Base-by-base conservation (phyloP, 495 filamentous ascomycete species). In the Penicillium robsamsonii region DNA sequence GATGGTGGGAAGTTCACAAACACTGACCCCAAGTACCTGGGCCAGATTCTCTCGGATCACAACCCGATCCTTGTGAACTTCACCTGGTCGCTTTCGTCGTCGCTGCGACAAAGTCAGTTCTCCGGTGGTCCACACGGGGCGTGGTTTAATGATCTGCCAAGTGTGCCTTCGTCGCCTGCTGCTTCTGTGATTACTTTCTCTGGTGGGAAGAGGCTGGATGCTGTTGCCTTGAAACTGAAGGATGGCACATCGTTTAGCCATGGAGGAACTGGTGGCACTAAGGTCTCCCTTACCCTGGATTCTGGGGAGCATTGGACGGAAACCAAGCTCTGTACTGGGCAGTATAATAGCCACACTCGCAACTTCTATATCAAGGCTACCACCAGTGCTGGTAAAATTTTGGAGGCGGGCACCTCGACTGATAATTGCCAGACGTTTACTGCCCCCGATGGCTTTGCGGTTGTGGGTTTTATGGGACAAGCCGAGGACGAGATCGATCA, bases 401-500 rank as follows among this genome's bases (percentile, higher is more conserved):
- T 87, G 18, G 67, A 64, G 11, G 69, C 76, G 0, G 84, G 82
- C 0, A 79, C 67, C 7, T 55, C 56, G 20, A 85, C 83, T 4
- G 61, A 54, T 2, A 75, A 79, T 55, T 87, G 83, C 61, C 58
- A 65, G 12, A 75, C 70, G 1, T 80, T 76, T 40, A 64, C 61
- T 24, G 79, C 82, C 15, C 79, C 79, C 41, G 53, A 46, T n/a
- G 82, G 81, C 2, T 85, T 77, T 76, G 75, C 71, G 20, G 78
- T 86, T 65, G 77, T 81, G 11, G 84, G 83, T 5, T 84, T 81
- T 54, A 66, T 79, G 53, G 82, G 83, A n/a, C 75, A 80, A 59
- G 68, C 56, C 60, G 84, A 82, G 2, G 77, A 81, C 57, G 82
- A 85, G 68, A 59, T 88, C 44, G 84, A 86, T 67, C 75, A 79